Evolutionary conservation across 306 rosid species (phyloP).

Genomic region (Vicia sativa): DNA sequence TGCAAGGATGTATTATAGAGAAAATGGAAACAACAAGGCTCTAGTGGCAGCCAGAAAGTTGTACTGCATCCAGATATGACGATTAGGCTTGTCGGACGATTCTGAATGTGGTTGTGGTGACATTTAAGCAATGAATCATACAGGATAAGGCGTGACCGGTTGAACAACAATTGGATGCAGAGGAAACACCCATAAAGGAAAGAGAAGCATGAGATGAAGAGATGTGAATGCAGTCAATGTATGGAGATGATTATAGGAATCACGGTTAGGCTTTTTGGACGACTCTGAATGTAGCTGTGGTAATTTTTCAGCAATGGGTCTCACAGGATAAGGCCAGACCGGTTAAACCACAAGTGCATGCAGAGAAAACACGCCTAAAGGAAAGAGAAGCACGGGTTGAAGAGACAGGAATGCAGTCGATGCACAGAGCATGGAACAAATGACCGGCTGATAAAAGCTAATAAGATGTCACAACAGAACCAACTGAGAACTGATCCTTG

Average conservation of each 20-base stretch:
- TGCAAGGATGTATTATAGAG: background rate
- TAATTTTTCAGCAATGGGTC: background rate
- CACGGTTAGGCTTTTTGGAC: background rate
- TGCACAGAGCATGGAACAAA: background rate
- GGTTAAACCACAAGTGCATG: background rate
- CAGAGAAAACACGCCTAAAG: background rate
- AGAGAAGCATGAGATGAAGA: background rate
- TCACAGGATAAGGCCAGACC: background rate
- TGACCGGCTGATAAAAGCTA: background rate
- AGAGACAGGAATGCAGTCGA: background rate
- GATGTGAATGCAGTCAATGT: background rate
- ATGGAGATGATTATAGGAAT: no score
- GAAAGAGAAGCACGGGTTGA: background rate
- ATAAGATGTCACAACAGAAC: background rate
- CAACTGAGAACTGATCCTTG: background rate
- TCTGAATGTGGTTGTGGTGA: background rate
- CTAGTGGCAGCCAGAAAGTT: background rate
- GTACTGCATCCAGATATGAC: background rate
- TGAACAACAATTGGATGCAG: conserved; percentile 1
- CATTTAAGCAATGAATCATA: background rate
- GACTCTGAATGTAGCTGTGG: background rate
- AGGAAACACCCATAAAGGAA: background rate
- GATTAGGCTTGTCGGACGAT: background rate
- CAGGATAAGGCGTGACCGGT: background rate
- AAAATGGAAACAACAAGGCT: background rate